phyloP scores from a whole-genome alignment of 1,284 basidiomycete species.

The Apiotrichum akiyoshidainum region DNA sequence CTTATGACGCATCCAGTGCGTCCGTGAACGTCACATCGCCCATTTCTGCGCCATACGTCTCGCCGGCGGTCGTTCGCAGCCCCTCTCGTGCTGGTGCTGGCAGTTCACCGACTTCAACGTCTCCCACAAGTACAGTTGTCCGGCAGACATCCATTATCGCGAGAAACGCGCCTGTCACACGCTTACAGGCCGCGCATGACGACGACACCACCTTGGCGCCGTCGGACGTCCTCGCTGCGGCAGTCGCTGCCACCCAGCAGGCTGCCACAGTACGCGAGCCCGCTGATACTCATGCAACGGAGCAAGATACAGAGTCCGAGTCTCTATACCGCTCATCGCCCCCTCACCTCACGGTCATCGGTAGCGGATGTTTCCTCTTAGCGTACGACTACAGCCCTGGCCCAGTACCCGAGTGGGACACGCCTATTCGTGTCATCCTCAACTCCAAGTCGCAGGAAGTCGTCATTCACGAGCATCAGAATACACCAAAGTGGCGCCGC shows the following conservation, averaged over 20 bases:
- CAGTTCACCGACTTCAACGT: not conserved
- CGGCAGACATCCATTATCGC: conserved; percentile 1
- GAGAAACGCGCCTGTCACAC: not conserved
- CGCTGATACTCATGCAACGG: not conserved
- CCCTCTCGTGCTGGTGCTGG: not conserved
- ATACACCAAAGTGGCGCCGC: conserved; percentile 2
- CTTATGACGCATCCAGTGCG: not conserved
- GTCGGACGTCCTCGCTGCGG: not conserved
- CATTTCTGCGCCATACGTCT: not conserved
- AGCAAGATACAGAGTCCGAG: not conserved
- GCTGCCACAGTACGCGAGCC: not conserved
- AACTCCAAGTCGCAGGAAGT: conserved; percentile 7
- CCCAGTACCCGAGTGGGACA: conserved; percentile 2
- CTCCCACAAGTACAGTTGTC: not conserved
- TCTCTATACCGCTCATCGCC: not conserved
- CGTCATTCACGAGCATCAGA: conserved; percentile 5
- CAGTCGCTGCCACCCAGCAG: not conserved
- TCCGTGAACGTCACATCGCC: not conserved
- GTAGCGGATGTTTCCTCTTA: not conserved
- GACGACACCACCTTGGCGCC: not conserved
- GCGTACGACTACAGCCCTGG: conserved; percentile 2
- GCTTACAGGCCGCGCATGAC: not conserved
- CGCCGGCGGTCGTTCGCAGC: not conserved
- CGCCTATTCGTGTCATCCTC: conserved; percentile 1
- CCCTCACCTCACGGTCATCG: not conserved